Base-by-base conservation (phyloP, 208 protist genomes). In the Acanthamoeba sp. region DNA sequence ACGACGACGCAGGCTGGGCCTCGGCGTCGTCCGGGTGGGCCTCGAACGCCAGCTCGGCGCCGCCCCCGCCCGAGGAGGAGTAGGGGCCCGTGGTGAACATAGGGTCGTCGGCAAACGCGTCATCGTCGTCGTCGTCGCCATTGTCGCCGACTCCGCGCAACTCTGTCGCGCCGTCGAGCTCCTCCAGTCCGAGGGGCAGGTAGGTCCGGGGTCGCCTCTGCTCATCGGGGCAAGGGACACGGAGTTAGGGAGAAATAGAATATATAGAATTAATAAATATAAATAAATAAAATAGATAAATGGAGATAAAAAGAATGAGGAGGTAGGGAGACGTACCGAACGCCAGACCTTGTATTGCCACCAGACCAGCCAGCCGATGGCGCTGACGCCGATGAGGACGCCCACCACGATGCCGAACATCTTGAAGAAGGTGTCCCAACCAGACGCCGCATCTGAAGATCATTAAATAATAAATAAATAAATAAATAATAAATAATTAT, bases 401-500 rank as follows among this genome's bases (percentile, higher is more conserved):
- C 55, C 84, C 22, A 91, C 36, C 24, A 91, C 16, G 16, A 69
- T 69, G 84, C 84, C 84, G 34, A 91, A 71, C 16, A 34, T 71
- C 84, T 91, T 91, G 84, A 91, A 91, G 84, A 91, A 91, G 34
- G 84, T 91, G 50, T 71, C 50, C 84, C 84, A 91, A 18, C 84
- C 84, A 5, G 73, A 84, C 40, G 73, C 73, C n/a, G n/a, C n/a
- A n/a, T n/a, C n/a, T 10, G 22, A 24, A n/a, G n/a, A n/a, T n/a
- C 66, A 18, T 18, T 2, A 52, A 14, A n/a, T 3, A 34, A 36
- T 27, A 71, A 1, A 69, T 2, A 16, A 32, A 16, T 69, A 16
- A 69, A 6, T 7, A 24, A 27, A 69, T 3, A 10, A 2, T 10
- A 48, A 48, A 48, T 3, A n/a, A n/a, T n/a, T n/a, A n/a, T n/a